Conservation (phyloP, 768 basidiomycete species). For the Kwoniella heveanensis region DNA sequence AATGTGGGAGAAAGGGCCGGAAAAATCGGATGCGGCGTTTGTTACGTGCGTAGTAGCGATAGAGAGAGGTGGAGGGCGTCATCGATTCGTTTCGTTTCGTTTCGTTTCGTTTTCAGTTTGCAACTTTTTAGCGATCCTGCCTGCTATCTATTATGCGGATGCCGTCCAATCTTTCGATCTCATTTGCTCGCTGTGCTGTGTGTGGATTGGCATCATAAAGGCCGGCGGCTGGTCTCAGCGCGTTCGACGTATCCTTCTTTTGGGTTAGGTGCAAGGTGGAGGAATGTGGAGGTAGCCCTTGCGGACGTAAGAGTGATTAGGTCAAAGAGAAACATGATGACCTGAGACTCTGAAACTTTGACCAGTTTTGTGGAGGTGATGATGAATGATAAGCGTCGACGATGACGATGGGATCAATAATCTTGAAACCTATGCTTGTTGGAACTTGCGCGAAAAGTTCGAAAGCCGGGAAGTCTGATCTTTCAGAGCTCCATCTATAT, state of each 20-base stretch:
- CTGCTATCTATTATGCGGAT: not conserved
- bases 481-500: not conserved
- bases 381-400: not conserved
- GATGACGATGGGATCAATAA: not conserved
- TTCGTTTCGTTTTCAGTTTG: not conserved
- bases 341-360: not conserved
- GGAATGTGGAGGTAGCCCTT: not conserved
- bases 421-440: too few species aligned
- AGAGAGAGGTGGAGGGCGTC: not conserved
- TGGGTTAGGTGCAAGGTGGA: not conserved
- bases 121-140: not conserved
- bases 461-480: too few species aligned
- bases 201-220: too few species aligned
- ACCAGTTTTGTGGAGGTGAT: not conserved
- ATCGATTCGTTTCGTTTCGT: not conserved
- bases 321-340: not conserved
- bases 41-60: not conserved
- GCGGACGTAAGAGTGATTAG: not conserved
- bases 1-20: too few species aligned
- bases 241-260: not conserved
- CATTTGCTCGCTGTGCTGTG: too few species aligned
- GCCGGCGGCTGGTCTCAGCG: not conserved
- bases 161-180: too few species aligned
- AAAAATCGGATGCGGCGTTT: slow-evolving; percentile 1
- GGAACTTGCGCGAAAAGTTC: too few species aligned